Evolutionary conservation across 495 filamentous ascomycete genomes (phyloP).

Genomic region (Daldinia loculata): DNA sequence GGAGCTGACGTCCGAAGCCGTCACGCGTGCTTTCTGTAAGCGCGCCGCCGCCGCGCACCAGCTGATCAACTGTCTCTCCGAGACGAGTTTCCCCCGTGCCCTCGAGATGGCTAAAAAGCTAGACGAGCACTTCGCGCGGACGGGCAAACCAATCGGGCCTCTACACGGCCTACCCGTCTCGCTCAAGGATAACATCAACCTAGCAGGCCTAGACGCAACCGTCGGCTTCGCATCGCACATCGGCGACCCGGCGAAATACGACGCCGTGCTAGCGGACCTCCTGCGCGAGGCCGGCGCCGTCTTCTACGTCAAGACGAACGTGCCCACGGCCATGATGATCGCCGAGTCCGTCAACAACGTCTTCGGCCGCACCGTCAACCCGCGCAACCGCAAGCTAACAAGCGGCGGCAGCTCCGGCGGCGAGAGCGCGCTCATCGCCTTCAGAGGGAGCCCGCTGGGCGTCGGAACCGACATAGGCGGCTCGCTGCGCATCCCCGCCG

Average conservation of each 20-base stretch:
- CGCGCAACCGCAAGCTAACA: slow-evolving; percentile 76
- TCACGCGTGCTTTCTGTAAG: slow-evolving; percentile 52
- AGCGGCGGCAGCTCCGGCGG: slow-evolving; percentile 89
- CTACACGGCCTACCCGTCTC: slow-evolving; percentile 86
- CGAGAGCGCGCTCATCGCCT: slow-evolving; percentile 78
- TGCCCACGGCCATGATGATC: slow-evolving; percentile 83
- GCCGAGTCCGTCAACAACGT: slow-evolving; percentile 87
- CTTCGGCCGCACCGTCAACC: slow-evolving; percentile 78
- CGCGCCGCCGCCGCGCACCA: slow-evolving; percentile 48
- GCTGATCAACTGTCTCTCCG: slow-evolving; percentile 47
- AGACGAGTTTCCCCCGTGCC: slow-evolving; percentile 46
- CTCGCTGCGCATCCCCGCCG: slow-evolving; percentile 83
- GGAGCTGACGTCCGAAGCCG: slow-evolving; percentile 43
- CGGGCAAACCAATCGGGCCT: slow-evolving; percentile 63
- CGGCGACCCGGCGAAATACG: slow-evolving; percentile 39
- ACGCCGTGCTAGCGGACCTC: slow-evolving; percentile 53
- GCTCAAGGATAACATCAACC: slow-evolving; percentile 76
- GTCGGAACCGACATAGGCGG: slow-evolving; percentile 91
- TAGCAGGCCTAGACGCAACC: slow-evolving; percentile 65
- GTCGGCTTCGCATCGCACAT: slow-evolving; percentile 51
- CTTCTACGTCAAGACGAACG: slow-evolving; percentile 90
- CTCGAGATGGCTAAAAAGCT: slow-evolving; percentile 34
- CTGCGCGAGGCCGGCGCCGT: slow-evolving; percentile 82
- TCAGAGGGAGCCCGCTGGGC: slow-evolving; percentile 76
- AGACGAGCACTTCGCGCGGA: slow-evolving; percentile 67